Conservation (phyloP, 2,329 filamentous ascomycete genomes). For the Teratosphaeria destructans region DNA sequence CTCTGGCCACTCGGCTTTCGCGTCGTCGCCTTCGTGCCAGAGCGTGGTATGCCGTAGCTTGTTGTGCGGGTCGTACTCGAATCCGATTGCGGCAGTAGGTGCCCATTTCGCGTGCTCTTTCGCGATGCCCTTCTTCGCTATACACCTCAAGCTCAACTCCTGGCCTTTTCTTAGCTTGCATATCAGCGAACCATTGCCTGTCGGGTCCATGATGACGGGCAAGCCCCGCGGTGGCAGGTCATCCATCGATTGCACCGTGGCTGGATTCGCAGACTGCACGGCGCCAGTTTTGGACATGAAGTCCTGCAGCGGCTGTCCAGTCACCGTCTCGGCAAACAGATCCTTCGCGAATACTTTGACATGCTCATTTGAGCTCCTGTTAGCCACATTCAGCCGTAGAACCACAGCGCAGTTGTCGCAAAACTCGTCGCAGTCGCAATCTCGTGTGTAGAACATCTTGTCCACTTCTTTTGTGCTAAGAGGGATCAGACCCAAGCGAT, state of each 20-base stretch:
- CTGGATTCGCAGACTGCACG: not conserved
- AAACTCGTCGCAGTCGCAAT: slow-evolving; percentile 93
- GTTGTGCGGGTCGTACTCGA: slow-evolving; percentile 97
- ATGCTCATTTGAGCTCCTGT: slow-evolving; percentile 66
- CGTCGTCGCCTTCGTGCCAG: slow-evolving; percentile 81
- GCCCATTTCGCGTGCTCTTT: slow-evolving; percentile 99
- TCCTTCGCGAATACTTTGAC: slow-evolving; percentile 94
- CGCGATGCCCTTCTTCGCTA: slow-evolving; percentile 95
- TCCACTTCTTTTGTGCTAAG: slow-evolving; percentile 76
- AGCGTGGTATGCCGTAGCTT: slow-evolving; percentile 84
- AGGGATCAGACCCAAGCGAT: slow-evolving; percentile 82
- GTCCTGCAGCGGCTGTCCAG: slow-evolving; percentile 53
- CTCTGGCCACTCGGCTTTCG: slow-evolving; percentile 24
- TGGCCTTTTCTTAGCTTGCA: slow-evolving; percentile 84
- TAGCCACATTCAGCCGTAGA: slow-evolving; percentile 63
- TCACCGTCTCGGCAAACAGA: slow-evolving; percentile 55
- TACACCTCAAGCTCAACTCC: slow-evolving; percentile 79
- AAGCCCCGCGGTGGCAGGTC: slow-evolving; percentile 47
- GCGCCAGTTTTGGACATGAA: not conserved
- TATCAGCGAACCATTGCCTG: slow-evolving; percentile 72
- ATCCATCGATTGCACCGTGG: slow-evolving; percentile 56
- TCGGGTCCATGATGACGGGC: slow-evolving; percentile 74
- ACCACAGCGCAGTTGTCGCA: slow-evolving; percentile 86
- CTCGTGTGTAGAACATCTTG: slow-evolving; percentile 72
- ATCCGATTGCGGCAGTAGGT: slow-evolving; percentile 81